Base-by-base conservation (phyloP, 2,329 filamentous ascomycete species). In the Trichoderma sp. region DNA sequence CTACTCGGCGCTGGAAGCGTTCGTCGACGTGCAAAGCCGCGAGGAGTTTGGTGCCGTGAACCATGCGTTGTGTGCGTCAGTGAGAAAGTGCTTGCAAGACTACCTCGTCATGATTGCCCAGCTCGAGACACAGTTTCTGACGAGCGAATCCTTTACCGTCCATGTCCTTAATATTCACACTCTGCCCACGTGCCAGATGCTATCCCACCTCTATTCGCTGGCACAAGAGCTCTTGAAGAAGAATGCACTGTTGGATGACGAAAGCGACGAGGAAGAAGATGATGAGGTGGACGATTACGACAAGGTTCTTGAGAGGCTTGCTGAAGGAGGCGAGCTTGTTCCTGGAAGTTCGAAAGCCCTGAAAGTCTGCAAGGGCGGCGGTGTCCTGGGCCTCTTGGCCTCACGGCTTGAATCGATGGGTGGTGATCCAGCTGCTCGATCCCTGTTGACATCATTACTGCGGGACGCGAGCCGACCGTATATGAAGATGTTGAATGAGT, bases 401-500 rank as follows among this genome's bases (percentile, higher is more conserved):
- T 90, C 89, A 73, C 85, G 94, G 58, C 80, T 98, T 9, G 90
- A 95, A 70, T 88, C 90, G 15, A 94, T 97, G 87, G 95, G 94
- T 1, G 95, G 95, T 52, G 95, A 99, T 74, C 95, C 95, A 4
- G 90, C 92, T 0, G 93, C 95, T 21, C 87, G 92, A 68, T 86
- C 88, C 26, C 79, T 99, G 21, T 83, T 99, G 12, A 95, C 92
- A 12, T 90, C 89, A 3, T 79, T 99, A 30, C 78, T 99, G 48
- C 85, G 92, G 64, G 94, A 98, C 76, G 90, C 94, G 1, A 97
- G 93, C 72, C 87, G 90, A 63, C 95, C 95, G 0, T 99, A 99
- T 75, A 97, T 98, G 93, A 85, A 86, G 48, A 99, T 99, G 95
- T 81, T 99, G 67, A 99, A 99, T 73, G 94, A 98, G 76, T 99